Evolutionary conservation across 768 basidiomycete genomes (phyloP), one percentile per base, ranked within the genome.

Genomic region (Polyporus arcularius): DNA sequence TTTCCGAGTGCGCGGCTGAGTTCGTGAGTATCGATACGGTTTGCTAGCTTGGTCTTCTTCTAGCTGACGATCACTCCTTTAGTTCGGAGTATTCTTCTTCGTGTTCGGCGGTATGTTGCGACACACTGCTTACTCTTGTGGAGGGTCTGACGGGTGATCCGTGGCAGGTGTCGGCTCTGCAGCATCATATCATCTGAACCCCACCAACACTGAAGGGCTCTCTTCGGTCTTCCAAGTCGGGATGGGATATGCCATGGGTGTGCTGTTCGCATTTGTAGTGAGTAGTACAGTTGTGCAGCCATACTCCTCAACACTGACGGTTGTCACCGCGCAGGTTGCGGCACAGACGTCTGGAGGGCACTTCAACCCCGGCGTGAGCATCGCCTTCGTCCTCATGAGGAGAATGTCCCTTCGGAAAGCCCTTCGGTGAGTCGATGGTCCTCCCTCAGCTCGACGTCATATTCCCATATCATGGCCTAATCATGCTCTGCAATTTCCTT

Each of bases 321-420:
- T 12, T 21, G 10, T 11, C 3, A 48, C 7, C 21, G 26, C 10
- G 26, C 32, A 67, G 65, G 67, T 73, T 2, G 73, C 68, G 41
- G 66, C 71, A 6, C 63, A 72, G 9, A 73, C 74, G 1, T 78
- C 75, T 1, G 75, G 77, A 7, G 75, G 76, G 1, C 79, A 80
- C 66, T 74, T 80, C 61, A 76, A 75, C 49, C 91, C 90, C 2
- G 80, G 81, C 49, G 77, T 89, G 26, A 85, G 87, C 6, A 74
- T 88, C 52, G 72, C 80, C 5, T 73, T 80, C 48, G 73, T 78
- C n/a, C 15, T 87, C 14, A 82, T 84, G 76, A 82, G 75, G 61
- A 80, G 80, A 0, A 85, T 87, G 71, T 84, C 88, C 1, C 54
- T 70, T 12, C 54, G 68, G 46, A 88, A 85, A 57, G 86, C 81